These are phyloP conservation scores for Entomortierella beljakovae DNA, from an alignment of 192 early-diverging fungal species.

Conservation along the genomic window DNA sequence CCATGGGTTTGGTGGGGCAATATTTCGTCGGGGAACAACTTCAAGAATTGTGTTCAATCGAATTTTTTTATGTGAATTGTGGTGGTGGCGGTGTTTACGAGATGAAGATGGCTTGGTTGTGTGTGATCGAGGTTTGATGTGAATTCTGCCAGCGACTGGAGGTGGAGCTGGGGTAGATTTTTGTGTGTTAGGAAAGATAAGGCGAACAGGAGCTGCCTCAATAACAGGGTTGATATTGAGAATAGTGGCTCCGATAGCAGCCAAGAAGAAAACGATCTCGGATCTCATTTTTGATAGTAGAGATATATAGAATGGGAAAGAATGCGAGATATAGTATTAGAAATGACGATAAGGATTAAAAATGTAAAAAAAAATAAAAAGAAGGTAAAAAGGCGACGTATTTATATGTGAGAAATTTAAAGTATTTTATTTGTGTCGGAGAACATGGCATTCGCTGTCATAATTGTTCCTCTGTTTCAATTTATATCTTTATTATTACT, in stretches of 20 bases:
- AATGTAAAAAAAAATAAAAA: constrained; percentile 3
- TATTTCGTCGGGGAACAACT: not conserved
- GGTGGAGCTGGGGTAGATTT: not conserved
- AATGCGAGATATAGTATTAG: not conserved
- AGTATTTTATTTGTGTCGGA: too few species aligned
- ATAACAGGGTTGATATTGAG: not conserved
- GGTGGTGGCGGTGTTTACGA: too few species aligned
- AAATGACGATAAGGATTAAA: not conserved
- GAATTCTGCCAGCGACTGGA: not conserved
- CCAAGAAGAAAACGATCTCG: constrained; percentile 2
- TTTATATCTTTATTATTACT: too few species aligned
- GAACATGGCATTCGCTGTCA: too few species aligned
- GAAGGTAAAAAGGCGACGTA: not conserved
- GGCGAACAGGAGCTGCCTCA: constrained; percentile 22
- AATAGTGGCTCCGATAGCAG: constrained; percentile 16
- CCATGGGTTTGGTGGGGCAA: not conserved
- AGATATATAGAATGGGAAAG: not conserved
- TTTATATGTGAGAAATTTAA: not conserved
- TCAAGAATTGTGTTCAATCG: too few species aligned
- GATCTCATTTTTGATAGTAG: constrained; percentile 6
- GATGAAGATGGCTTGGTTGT: too few species aligned
- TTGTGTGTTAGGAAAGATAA: not conserved
- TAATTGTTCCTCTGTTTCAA: too few species aligned
- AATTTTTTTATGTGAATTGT: not conserved
- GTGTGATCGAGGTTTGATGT: constrained; percentile 6